Evolutionary conservation across 208 protist species (phyloP), one percentile per base, ranked within the genome.

Genomic region (Acanthamoeba polyphaga): DNA sequence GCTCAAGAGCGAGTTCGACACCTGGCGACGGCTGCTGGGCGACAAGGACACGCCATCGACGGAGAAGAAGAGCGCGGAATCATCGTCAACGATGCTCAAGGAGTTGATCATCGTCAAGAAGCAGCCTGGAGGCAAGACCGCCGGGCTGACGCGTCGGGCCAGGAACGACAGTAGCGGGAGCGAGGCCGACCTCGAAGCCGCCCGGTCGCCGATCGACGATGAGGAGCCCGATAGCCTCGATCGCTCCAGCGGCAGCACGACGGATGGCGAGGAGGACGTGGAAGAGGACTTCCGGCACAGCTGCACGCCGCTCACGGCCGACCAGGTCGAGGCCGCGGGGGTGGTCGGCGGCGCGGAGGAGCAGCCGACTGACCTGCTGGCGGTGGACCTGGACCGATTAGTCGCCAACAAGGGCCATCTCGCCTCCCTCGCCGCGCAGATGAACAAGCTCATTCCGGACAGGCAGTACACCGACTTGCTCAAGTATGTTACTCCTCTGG

Each of bases 401-500:
- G 72, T 80, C 15, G 72, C 72, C 72, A 49, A 80, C 72, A 80
- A 80, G 72, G 24, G 32, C 29, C 29, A 80, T 24, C 38, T 80
- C 15, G 72, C 72, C 29, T 19, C 29, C 29, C 72, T 80, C 34
- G 72, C 72, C 72, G 9, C 72, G 29, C 72, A 80, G 22, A 80
- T 80, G 72, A 80, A 80, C 72, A 80, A 80, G 72, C 72, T 80
- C 72, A 80, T 80, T 15, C 72, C 72, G 8, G 72, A 80, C 32
- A 24, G 72, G 17, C 72, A 80, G 34, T 80, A 80, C 72, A 80
- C 32, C 38, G 72, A 80, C 72, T 15, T 80, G 34, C 72, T 80
- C 38, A 38, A 46, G 72, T 80, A 46, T 29, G 72, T 1, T 29
- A 38, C 38, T 17, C 32, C 32, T 46, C 29, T 51, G 1, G 7